Base-by-base conservation (phyloP, 768 basidiomycete genomes). In the Suillus cothurnatus region DNA sequence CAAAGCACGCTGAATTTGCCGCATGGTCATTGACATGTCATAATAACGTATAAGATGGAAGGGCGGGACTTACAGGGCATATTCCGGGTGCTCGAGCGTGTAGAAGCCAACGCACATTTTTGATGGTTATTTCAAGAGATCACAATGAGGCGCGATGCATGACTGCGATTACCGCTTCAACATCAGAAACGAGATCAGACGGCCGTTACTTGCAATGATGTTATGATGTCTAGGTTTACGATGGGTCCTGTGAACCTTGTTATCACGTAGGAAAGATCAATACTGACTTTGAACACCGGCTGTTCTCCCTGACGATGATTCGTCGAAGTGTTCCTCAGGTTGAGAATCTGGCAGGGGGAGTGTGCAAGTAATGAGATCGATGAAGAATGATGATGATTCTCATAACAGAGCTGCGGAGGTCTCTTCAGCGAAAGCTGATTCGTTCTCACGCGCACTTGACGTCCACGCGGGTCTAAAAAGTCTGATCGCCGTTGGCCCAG, bases 71-170 rank as follows among this genome's bases (percentile, higher is more conserved):
- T 77, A 93, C 93, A 94, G 83, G 12, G 92, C 87, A 72, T 93
- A 94, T 55, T 88, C 86, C 32, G 88, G 86, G 71, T 91, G 88
- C 59, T 91, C 85, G 4, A 93, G 81, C 62, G 90, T 84, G 87
- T 89, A 94, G 71, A 92, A 83, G 41, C 82, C 90, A 68, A 94
- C 85, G 74, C 93, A 94, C 93, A 94, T 94, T 53, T 57, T 70
- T 66, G 68, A 28, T 58, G 41, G 49, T 19, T 50, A 55, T 55
- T 21, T 55, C 52, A 36, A 55, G n/a, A n/a, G 32, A 53, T 32
- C 31, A 55, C 34, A 36, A 53, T 53, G 28, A 58, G 56, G 34
- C n/a, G 23, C 23, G 9, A 38, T 26, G 17, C 17, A 31, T 38
- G 57, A 58, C 57, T 59, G 38, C 38, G 26, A 41, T 41, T 28